phyloP scores from a whole-genome alignment of 202 grass and related monocot genomes.

The Setaria viridis region DNA sequence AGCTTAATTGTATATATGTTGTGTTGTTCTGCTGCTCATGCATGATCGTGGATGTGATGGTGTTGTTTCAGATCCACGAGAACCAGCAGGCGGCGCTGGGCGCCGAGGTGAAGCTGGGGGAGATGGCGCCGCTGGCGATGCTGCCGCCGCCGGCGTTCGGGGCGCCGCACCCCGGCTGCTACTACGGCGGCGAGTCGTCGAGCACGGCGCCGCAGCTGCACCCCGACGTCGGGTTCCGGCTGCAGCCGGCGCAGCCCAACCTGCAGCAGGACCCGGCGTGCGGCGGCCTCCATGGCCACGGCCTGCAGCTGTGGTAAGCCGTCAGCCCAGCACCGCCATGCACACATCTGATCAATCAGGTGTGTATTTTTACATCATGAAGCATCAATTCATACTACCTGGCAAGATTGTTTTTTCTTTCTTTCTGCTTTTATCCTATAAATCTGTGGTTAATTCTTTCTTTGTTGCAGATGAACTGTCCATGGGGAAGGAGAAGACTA shows the following conservation, averaged over 20 bases:
- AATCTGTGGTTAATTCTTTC: neutral
- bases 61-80: conserved; percentile 46
- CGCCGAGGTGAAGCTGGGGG: conserved; percentile 50
- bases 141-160: conserved; percentile 42
- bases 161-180: conserved; percentile 30
- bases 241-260: conserved; percentile 83
- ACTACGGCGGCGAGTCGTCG: conserved; percentile 58
- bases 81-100: conserved; percentile 48
- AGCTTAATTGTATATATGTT: neutral
- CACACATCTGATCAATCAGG: conserved; percentile 49
- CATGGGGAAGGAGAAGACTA: neutral
- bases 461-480: neutral
- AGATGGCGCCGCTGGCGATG: conserved; percentile 52
- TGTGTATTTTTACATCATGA: conserved; percentile 14
- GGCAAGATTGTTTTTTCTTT: neutral
- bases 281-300: conserved; percentile 61
- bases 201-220: conserved; percentile 56
- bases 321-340: conserved; percentile 23
- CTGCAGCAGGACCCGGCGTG: conserved; percentile 73
- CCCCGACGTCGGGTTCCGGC: conserved; percentile 50
- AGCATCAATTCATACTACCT: neutral
- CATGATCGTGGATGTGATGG: neutral
- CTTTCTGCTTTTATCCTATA: neutral
- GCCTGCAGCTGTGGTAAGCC: conserved; percentile 79
- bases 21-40: neutral